Evolutionary conservation across 2,329 filamentous ascomycete species (phyloP).

Genomic region (Venturia pyrina): DNA sequence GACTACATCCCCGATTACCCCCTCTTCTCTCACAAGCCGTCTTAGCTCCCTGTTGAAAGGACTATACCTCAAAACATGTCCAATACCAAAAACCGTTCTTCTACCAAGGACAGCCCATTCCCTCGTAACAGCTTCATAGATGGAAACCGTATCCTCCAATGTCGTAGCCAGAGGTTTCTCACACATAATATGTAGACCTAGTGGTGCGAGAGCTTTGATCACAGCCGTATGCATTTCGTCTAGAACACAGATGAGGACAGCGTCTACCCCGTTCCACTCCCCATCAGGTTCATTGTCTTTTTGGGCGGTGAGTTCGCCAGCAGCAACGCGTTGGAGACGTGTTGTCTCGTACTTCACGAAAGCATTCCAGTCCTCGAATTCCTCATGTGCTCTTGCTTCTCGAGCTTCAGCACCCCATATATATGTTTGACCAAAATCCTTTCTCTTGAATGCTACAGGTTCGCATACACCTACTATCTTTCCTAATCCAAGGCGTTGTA

Average conservation of each 20-base stretch:
- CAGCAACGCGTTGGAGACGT: conserved; percentile 42
- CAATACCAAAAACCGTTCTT: conserved; percentile 67
- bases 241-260: conserved; percentile 62
- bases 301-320: conserved; percentile 27
- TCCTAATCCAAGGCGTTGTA: conserved; percentile 32
- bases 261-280: conserved; percentile 34
- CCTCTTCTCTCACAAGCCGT: conserved; percentile 63
- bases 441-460: conserved; percentile 66
- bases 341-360: conserved; percentile 62
- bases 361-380: conserved; percentile 62
- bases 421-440: conserved; percentile 57
- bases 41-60: conserved; percentile 84
- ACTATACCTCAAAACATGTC: conserved; percentile 87
- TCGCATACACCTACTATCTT: conserved; percentile 72
- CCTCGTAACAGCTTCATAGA: conserved; percentile 48
- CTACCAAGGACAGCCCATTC: conserved; percentile 9
- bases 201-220: conserved; percentile 59
- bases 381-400: conserved; percentile 36
- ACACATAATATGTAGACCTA: conserved; percentile 74
- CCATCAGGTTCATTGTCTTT: not conserved
- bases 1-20: conserved; percentile 71
- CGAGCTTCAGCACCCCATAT: conserved; percentile 55
- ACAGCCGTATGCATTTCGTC: conserved; percentile 85
- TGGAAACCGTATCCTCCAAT: conserved; percentile 65
- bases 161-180: conserved; percentile 88